phyloP scores from a whole-genome alignment of 2,329 filamentous ascomycete genomes.

The Chaetomium strumarium region DNA sequence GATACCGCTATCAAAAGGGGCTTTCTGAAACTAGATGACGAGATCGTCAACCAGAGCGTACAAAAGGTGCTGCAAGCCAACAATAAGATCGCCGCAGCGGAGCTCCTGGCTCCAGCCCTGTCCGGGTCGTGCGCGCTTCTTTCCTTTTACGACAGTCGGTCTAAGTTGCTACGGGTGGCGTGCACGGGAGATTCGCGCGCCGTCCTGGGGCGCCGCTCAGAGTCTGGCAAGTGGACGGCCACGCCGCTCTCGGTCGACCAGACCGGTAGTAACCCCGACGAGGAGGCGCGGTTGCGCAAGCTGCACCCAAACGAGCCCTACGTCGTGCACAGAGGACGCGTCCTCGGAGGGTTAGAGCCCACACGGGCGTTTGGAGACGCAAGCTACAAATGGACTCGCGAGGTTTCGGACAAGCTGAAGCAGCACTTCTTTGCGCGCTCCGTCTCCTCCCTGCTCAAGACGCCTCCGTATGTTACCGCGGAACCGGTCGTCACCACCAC shows the following conservation, averaged over 20 bases:
- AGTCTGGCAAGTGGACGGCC: slow-evolving; percentile 85
- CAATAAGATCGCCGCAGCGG: slow-evolving; percentile 84
- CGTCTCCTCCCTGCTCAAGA: slow-evolving; percentile 71
- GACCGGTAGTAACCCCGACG: slow-evolving; percentile 81
- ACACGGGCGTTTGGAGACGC: slow-evolving; percentile 94
- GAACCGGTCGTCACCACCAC: slow-evolving; percentile 94
- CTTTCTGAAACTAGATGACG: slow-evolving; percentile 82
- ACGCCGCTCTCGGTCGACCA: slow-evolving; percentile 88
- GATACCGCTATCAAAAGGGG: slow-evolving; percentile 89
- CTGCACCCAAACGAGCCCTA: slow-evolving; percentile 86
- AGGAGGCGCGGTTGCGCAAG: slow-evolving; percentile 73
- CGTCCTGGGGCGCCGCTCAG: slow-evolving; percentile 73
- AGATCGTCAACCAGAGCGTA: slow-evolving; percentile 91
- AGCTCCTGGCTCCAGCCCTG: slow-evolving; percentile 84
- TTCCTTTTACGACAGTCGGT: slow-evolving; percentile 88
- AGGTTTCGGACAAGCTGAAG: slow-evolving; percentile 77
- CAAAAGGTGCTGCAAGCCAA: slow-evolving; percentile 84
- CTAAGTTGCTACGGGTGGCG: slow-evolving; percentile 84
- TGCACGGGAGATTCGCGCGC: slow-evolving; percentile 96
- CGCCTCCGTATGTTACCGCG: slow-evolving; percentile 93
- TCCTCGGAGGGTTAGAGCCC: slow-evolving; percentile 87
- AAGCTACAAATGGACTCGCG: slow-evolving; percentile 89
- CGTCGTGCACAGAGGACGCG: slow-evolving; percentile 81
- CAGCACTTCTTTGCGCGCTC: slow-evolving; percentile 81
- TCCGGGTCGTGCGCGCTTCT: slow-evolving; percentile 96